A percentile compares a stretch with the other conserved stretches of the same genome.
These are phyloP conservation scores for Taiwanofungus camphoratus DNA, from an alignment of 1,284 basidiomycete species.

Conservation along the genomic window DNA sequence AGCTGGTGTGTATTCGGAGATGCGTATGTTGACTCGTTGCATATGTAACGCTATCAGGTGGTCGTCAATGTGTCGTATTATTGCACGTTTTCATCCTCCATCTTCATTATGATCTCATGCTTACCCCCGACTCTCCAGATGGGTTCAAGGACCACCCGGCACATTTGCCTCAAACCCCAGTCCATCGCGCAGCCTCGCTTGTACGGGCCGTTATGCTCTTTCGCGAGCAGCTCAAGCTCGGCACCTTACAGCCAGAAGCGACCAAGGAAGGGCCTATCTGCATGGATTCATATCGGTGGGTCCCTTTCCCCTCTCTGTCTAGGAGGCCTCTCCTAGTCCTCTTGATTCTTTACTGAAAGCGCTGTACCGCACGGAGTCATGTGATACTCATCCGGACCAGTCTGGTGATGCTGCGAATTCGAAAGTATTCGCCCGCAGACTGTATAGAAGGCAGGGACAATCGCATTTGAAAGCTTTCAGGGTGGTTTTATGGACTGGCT, in stretches of 20 bases:
- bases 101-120: not conserved
- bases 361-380: too few species aligned
- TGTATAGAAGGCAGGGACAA: too few species aligned
- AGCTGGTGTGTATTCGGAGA: not conserved
- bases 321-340: too few species aligned
- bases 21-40: not conserved
- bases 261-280: slow-evolving; percentile 74
- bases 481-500: too few species aligned
- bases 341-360: too few species aligned
- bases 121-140: slow-evolving; percentile 40
- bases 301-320: too few species aligned
- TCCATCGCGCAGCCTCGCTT: slow-evolving; percentile 69
- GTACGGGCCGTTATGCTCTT: slow-evolving; percentile 70
- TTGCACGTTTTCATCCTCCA: slow-evolving; percentile 39
- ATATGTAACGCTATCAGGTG: too few species aligned
- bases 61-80: slow-evolving; percentile 82
- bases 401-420: too few species aligned
- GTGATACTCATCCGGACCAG: too few species aligned
- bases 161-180: slow-evolving; percentile 52
- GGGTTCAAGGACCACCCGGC: slow-evolving; percentile 66
- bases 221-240: slow-evolving; percentile 60
- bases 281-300: slow-evolving; percentile 88
- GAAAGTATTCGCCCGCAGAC: too few species aligned
- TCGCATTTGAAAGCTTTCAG: too few species aligned
- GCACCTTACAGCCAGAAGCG: slow-evolving; percentile 64